phyloP scores from a whole-genome alignment of 495 filamentous ascomycete species.

The Aspergillus haitiensis region DNA sequence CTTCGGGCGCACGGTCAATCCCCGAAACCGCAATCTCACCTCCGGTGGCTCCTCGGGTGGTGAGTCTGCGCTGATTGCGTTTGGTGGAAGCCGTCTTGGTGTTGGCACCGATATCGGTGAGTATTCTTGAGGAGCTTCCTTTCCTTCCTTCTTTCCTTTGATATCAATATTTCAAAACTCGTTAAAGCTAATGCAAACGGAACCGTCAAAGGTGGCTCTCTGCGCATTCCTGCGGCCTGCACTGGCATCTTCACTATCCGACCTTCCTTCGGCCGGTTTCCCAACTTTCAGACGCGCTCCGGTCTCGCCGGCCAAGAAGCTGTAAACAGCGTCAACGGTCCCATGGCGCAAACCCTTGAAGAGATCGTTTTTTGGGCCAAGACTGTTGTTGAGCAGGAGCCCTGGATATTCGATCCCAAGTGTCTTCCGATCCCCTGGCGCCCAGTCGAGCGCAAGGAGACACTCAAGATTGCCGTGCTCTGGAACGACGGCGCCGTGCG shows the following conservation, averaged over 20 bases:
- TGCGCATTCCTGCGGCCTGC: slow-evolving; percentile 16
- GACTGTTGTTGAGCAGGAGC: slow-evolving; percentile 14
- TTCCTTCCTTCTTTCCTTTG: neutral
- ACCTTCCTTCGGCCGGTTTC: slow-evolving; percentile 16
- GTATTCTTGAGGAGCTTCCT: no score
- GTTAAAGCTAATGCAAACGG: neutral
- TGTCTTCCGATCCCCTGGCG: slow-evolving; percentile 15
- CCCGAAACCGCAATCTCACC: slow-evolving; percentile 8
- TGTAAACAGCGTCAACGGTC: slow-evolving; percentile 12
- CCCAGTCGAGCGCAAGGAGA: neutral
- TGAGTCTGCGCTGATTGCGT: slow-evolving; percentile 12
- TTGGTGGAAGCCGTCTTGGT: slow-evolving; percentile 16
- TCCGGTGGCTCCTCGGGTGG: slow-evolving; percentile 14
- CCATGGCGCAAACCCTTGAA: slow-evolving; percentile 8
- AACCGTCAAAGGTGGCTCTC: slow-evolving; percentile 4
- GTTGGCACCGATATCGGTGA: slow-evolving; percentile 15
- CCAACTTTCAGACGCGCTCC: slow-evolving; percentile 14
- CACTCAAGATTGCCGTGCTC: slow-evolving; percentile 6
- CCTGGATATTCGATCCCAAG: slow-evolving; percentile 13
- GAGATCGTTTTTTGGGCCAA: slow-evolving; percentile 10
- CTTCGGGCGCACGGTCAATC: slow-evolving; percentile 15
- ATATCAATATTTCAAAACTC: neutral
- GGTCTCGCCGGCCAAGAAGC: slow-evolving; percentile 17
- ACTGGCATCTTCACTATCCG: slow-evolving; percentile 18
- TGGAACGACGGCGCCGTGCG: slow-evolving; percentile 7